Evolutionary conservation across 257 asterid genomes (phyloP), one percentile per base, ranked within the genome.

Genomic region (Echium plantagineum): DNA sequence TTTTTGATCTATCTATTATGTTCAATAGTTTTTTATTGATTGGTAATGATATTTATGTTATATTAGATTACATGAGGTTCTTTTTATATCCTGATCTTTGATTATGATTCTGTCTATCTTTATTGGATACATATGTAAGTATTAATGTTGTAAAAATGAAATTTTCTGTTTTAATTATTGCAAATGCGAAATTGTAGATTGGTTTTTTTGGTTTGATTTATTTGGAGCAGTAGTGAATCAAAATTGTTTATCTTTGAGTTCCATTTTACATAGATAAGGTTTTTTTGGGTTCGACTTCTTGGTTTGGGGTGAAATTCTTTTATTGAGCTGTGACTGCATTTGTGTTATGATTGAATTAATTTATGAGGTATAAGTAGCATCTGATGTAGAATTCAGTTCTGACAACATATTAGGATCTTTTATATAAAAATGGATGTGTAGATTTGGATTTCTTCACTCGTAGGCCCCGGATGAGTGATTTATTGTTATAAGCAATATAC

Each of bases 241-340:
- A 31, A 31, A 31, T 5, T 53, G 31, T 55, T 57, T 57, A 48
- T 66, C 48, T 58, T 35, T 64, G 6, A 31, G 62, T 5, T 30
- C 63, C 52, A 72, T 57, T 21, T 31, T 1, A 31, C 9, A 31
- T 58, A 59, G 31, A 4, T 55, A 9, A 21, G 18, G 21, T 16
- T 16, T 71, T 66, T 59, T 5, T 60, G 81, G 65, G 77, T 77
- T 80, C 73, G 76, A 74, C 74, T 74, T 70, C 75, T 63, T 67
- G 67, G 73, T 69, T 66, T 69, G 65, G 55, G 26, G 63, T 62
- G 58, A 55, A 3, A 2, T 62, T 67, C 48, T 19, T 24, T 12
- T 18, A 3, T 1, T 24, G 3, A 24, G 26, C 26, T 24, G 26
- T 24, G 26, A 3, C 3, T 24, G 26, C 26, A 24, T 24, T 24